Conservation (phyloP, 805 yeast species). For the Isabelozyma pseudorhagii region DNA sequence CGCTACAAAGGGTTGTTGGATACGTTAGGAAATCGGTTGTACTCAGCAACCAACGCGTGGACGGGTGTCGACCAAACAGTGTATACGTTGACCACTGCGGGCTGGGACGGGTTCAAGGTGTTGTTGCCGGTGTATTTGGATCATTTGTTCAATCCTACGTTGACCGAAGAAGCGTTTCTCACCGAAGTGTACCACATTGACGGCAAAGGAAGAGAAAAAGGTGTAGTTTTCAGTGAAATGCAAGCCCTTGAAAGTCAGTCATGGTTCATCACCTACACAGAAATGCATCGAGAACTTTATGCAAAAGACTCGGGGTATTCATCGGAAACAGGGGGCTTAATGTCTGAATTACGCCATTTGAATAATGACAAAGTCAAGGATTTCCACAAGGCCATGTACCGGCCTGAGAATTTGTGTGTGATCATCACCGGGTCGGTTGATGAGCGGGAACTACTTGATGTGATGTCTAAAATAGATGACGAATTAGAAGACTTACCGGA, state of each 20-base stretch:
- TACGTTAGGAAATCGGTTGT: slow-evolving; percentile 76
- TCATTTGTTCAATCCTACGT: slow-evolving; percentile 78
- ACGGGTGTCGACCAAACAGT: slow-evolving; percentile 95
- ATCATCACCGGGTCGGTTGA: slow-evolving; percentile 85
- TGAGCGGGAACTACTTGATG: slow-evolving; percentile 61
- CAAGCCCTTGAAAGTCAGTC: slow-evolving; percentile 84
- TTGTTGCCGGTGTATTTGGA: slow-evolving; percentile 87
- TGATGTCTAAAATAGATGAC: slow-evolving; percentile 61
- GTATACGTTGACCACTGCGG: slow-evolving; percentile 87
- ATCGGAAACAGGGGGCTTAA: slow-evolving; percentile 91
- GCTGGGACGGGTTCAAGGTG: slow-evolving; percentile 90
- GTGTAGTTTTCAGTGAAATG: slow-evolving; percentile 97
- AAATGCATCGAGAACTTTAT: slow-evolving; percentile 56
- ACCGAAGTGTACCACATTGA: slow-evolving; percentile 96
- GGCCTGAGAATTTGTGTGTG: slow-evolving; percentile 81
- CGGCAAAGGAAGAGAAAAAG: slow-evolving; percentile 86
- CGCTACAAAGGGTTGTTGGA: slow-evolving; percentile 93
- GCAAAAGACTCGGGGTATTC: slow-evolving; percentile 71
- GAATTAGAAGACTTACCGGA: slow-evolving; percentile 45
- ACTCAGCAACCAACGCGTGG: slow-evolving; percentile 93
- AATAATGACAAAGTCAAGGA: slow-evolving; percentile 70
- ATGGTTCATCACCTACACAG: slow-evolving; percentile 61
- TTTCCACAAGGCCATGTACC: slow-evolving; percentile 69
- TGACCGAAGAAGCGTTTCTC: slow-evolving; percentile 84
- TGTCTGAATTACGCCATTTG: slow-evolving; percentile 69